A percentile compares a stretch with the other conserved stretches of the same genome.
phyloP scores from a whole-genome alignment of 192 early-diverging fungal genomes.

The Pecoramyces ruminantium region DNA sequence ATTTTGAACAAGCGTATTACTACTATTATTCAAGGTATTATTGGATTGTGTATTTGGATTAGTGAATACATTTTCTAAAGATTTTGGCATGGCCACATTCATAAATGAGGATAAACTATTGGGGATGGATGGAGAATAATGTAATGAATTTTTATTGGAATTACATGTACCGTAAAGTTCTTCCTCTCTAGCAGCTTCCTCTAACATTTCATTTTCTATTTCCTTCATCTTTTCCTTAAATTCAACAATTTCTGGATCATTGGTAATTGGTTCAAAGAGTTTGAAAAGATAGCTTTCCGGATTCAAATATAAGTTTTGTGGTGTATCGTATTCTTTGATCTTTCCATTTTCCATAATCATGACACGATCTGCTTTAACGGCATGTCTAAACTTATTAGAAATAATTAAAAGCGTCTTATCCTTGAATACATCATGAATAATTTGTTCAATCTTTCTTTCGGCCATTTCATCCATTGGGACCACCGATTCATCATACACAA shows the following conservation, averaged over 20 bases:
- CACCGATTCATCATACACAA: constrained; percentile 14
- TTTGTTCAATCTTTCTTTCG: neutral
- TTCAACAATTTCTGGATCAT: neutral
- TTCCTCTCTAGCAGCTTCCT: neutral
- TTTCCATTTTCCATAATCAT: neutral
- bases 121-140: too few species aligned
- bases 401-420: neutral
- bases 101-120: neutral
- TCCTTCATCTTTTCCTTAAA: neutral
- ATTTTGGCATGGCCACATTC: neutral
- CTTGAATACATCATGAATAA: neutral
- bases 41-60: neutral
- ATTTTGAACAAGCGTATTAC: too few species aligned
- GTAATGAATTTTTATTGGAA: too few species aligned
- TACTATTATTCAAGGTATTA: too few species aligned
- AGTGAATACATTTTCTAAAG: neutral
- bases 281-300: neutral
- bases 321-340: neutral
- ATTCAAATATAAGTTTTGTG: neutral
- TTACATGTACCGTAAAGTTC: neutral
- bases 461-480: neutral
- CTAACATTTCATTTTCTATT: neutral
- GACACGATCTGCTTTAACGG: neutral
- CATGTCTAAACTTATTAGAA: neutral
- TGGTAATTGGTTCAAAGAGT: neutral